These are phyloP conservation scores for Corynespora cassiicola DNA, from an alignment of 2,329 filamentous ascomycete species.

Conservation along the genomic window DNA sequence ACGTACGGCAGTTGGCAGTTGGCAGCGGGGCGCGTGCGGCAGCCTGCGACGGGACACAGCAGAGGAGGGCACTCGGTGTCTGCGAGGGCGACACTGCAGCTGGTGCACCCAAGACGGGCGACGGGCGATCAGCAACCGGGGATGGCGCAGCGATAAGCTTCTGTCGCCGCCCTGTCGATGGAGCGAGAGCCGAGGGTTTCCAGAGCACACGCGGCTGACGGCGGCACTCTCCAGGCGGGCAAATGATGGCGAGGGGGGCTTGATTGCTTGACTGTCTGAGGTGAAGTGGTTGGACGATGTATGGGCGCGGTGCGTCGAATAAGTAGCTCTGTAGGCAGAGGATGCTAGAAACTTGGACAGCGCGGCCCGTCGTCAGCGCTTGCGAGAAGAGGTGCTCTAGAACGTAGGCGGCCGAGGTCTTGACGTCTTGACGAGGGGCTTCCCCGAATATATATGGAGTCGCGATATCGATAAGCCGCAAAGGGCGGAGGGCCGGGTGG, in stretches of 20 bases:
- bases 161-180: constrained; percentile 14
- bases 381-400: too few species aligned
- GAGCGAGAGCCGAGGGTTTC: constrained; percentile 41
- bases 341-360: background rate
- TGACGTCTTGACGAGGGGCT: too few species aligned
- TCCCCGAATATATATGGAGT: background rate
- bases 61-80: too few species aligned
- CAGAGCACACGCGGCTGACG: constrained; percentile 32
- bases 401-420: too few species aligned
- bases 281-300: background rate
- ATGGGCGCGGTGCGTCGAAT: constrained; percentile 1
- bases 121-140: constrained; percentile 17
- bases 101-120: constrained; percentile 11
- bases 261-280: background rate
- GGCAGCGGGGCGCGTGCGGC: too few species aligned
- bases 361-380: too few species aligned
- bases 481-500: constrained; percentile 20
- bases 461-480: constrained; percentile 3
- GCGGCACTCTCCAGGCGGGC: constrained; percentile 32
- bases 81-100: constrained; percentile 17
- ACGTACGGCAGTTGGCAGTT: constrained; percentile 33
- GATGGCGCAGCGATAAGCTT: constrained; percentile 35
- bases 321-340: background rate
- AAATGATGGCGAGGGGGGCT: background rate
- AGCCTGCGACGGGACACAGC: too few species aligned